Evolutionary conservation across 768 basidiomycete genomes (phyloP), one percentile per base, ranked within the genome.

Genomic region (Leccinum subgranulosum): DNA sequence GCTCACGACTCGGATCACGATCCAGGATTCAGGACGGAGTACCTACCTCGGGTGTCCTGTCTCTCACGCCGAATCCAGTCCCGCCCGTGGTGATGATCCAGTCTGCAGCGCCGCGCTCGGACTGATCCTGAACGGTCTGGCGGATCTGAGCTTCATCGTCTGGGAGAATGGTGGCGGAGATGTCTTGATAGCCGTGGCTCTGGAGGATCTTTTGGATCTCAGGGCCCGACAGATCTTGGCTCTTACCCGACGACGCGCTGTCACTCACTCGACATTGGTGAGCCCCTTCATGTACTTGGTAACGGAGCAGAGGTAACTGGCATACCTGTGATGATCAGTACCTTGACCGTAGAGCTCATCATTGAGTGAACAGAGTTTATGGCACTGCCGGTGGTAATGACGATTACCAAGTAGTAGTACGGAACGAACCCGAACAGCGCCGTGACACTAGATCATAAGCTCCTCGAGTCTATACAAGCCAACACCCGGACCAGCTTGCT

Each of bases 31-130:
- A 39, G 41, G 41, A 43, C 11, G 39, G 27, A 14, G 12, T 49
- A 49, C 49, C 11, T 47, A 90, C 92, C 81, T 96, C 92, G 39
- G 93, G 93, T 4, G 93, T 96, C 46, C 78, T 74, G 72, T 96
- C 93, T 61, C 88, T 76, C 29, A 81, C 76, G 1, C 92, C 89
- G 65, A 94, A 93, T 7, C 93, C 93, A 1, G 93, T 96, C 5
- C 93, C 93, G 17, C 93, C 93, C 0, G 89, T 90, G 6, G 90
- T 90, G 60, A 96, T 76, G 57, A 94, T 80, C 81, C 85, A 86
- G 68, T 92, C 86, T 14, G 87, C 72, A n/a, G 75, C 65, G 3
- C 74, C 76, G 5, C 75, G 68, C 3, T 71, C 66, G 39, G 73
- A 76, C 77, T 83, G 85, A 6, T 67, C 69, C 46, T 71, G 73